Evolutionary conservation across 2,329 filamentous ascomycete genomes (phyloP), one percentile per base, ranked within the genome.

Genomic region (Aspergillus sp.): DNA sequence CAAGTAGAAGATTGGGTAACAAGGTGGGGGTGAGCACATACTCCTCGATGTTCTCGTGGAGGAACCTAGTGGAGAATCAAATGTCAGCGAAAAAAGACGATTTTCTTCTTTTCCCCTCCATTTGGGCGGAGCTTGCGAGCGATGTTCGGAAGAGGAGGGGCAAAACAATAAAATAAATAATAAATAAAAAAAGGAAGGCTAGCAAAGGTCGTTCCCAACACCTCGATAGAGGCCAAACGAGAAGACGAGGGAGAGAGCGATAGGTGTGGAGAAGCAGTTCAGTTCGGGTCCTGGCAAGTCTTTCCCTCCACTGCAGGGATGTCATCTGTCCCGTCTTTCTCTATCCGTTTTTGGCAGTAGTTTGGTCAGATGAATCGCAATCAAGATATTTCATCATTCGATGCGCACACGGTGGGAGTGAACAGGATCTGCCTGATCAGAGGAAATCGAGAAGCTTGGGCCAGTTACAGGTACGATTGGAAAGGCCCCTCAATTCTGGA

Each of bases 11-110:
- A 70, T 81, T 80, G 71, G 90, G 86, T 56, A 92, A 79, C 65
- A 84, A 80, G 61, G 82, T 81, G 65, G 87, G 80, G 75, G 87
- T 84, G 61, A 91, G 79, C 60, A 90, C 71, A 70, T 83, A 77
- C 83, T 80, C 76, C 82, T 89, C 74, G 68, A 77, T 79, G 66
- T 71, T 74, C 65, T 78, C 70, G 62, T 73, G 74, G 55, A 79
- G 73, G 63, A 79, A 79, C 70, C 77, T 80, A 58, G 57, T 53
- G 50, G 58, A 50, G 49, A 57, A 59, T 54, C 8, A 9, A 46
- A 54, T 46, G 44, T 55, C 24, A 58, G 55, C n/a, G 50, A 58
- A 55, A 58, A 31, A 31, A 11, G 27, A 11, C 27, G 27, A 9
- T 40, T 53, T 19, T 41, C 39, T 23, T 44, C 17, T 27, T 50